Percentiles rank a stretch among this genome's conserved stretches.
Evolutionary conservation across 352 stramenopile species (phyloP).

Genomic region (Phytophthora sansomeana): DNA sequence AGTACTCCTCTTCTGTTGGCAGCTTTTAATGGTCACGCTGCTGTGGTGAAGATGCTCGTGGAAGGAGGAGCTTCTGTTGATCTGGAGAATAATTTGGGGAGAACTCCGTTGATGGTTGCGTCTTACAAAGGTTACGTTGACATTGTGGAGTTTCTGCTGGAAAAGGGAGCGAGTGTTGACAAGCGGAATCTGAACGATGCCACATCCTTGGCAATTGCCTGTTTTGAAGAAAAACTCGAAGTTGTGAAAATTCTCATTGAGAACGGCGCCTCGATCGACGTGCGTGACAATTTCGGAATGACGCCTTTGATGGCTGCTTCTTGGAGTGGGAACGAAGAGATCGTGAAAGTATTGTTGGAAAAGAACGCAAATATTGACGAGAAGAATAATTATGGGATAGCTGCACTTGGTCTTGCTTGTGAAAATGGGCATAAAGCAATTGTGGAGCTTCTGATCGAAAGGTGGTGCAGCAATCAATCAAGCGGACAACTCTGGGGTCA

Average conservation of each 20-base stretch:
- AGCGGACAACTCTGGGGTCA: not conserved
- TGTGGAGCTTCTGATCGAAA: too few species aligned
- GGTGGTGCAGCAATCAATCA: too few species aligned
- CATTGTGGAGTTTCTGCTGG: not conserved
- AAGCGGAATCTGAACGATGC: not conserved
- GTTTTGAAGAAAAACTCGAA: not conserved
- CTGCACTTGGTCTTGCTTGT: not conserved
- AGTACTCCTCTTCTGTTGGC: too few species aligned
- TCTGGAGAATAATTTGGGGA: too few species aligned
- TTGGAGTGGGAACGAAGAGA: not conserved
- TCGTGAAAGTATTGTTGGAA: not conserved
- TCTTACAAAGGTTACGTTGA: too few species aligned
- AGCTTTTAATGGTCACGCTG: too few species aligned
- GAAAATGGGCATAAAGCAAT: not conserved
- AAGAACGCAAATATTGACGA: not conserved
- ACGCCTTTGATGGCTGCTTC: not conserved
- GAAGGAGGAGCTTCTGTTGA: too few species aligned
- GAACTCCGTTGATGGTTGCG: too few species aligned
- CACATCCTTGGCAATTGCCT: slow-evolving; percentile 1
- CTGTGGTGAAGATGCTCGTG: too few species aligned
- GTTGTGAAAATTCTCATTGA: not conserved
- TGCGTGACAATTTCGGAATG: not conserved
- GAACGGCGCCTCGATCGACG: not conserved
- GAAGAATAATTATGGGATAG: not conserved
- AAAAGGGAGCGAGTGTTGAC: not conserved